Evolutionary conservation across 2,329 filamentous ascomycete species (phyloP).

Genomic region (Cladosporium sp.): DNA sequence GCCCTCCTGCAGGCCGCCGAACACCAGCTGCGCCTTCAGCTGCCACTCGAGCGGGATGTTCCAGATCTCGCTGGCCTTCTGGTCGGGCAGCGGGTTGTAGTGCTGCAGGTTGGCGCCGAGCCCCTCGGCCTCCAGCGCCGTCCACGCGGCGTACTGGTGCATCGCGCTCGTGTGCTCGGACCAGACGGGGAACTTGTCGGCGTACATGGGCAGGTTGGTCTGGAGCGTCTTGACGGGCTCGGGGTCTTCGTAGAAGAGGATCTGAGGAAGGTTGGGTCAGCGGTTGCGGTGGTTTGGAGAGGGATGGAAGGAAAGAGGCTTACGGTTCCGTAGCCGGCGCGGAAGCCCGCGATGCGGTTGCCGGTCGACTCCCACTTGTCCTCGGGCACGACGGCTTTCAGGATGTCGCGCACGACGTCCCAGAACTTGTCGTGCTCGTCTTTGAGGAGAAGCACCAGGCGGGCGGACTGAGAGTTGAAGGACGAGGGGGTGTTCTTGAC

Average conservation of each 20-base stretch:
- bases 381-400: slow-evolving; percentile 63
- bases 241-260: slow-evolving; percentile 83
- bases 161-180: slow-evolving; percentile 63
- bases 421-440: slow-evolving; percentile 83
- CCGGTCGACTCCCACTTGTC: slow-evolving; percentile 54
- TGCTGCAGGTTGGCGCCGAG: slow-evolving; percentile 28
- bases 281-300: neutral
- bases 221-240: slow-evolving; percentile 59
- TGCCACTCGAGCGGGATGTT: slow-evolving; percentile 65
- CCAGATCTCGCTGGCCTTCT: slow-evolving; percentile 63
- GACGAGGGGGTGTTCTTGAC: slow-evolving; percentile 67
- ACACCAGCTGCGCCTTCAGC: slow-evolving; percentile 77
- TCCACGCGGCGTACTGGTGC: slow-evolving; percentile 24
- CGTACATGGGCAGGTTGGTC: slow-evolving; percentile 64
- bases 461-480: slow-evolving; percentile 85
- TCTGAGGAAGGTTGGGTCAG: slow-evolving; percentile 31
- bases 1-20: slow-evolving; percentile 40
- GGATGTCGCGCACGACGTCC: slow-evolving; percentile 61
- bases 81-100: slow-evolving; percentile 56
- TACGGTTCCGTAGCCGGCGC: slow-evolving; percentile 69
- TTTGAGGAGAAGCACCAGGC: slow-evolving; percentile 71
- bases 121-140: slow-evolving; percentile 25
- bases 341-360: slow-evolving; percentile 54
- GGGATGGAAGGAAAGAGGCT: slow-evolving; percentile 26
- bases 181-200: slow-evolving; percentile 74